These are phyloP conservation scores for Neostapfia colusana DNA, from an alignment of 176 grass and related monocot genomes.

Conservation along the genomic window DNA sequence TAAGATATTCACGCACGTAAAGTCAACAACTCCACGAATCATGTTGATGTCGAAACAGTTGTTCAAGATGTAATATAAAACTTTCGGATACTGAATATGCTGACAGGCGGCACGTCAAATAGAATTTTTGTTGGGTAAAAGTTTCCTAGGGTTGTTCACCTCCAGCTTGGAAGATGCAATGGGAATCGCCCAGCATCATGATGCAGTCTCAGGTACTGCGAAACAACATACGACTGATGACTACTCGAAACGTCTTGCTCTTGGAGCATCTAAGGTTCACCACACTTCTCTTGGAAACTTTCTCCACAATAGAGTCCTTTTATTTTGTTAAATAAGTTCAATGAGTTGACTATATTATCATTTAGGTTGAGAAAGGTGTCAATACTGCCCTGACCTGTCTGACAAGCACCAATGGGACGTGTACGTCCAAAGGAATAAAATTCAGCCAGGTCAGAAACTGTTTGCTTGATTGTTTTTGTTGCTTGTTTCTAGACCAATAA, in stretches of 20 bases:
- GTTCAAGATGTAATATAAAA: background rate
- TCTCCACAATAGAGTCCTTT: background rate
- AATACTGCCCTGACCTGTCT: constrained; percentile 62
- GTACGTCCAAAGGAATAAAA: constrained; percentile 44
- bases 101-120: constrained; percentile 79
- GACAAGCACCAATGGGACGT: constrained; percentile 49
- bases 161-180: constrained; percentile 77
- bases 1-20: constrained; percentile 24
- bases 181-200: constrained; percentile 89
- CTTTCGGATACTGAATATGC: constrained; percentile 8
- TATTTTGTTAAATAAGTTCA: constrained; percentile 25
- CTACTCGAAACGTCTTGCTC: constrained; percentile 75
- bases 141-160: constrained; percentile 55
- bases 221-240: constrained; percentile 88
- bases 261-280: constrained; percentile 63
- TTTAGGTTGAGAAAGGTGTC: constrained; percentile 68
- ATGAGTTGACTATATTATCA: background rate
- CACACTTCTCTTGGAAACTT: background rate
- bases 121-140: constrained; percentile 59
- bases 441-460: constrained; percentile 59
- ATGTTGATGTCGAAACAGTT: background rate
- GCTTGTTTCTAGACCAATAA: background rate
- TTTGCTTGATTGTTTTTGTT: constrained; percentile 27
- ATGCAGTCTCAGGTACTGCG: constrained; percentile 82
- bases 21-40: background rate